phyloP scores from a whole-genome alignment of 2,329 filamentous ascomycete genomes.

The Colletotrichum acutatum region DNA sequence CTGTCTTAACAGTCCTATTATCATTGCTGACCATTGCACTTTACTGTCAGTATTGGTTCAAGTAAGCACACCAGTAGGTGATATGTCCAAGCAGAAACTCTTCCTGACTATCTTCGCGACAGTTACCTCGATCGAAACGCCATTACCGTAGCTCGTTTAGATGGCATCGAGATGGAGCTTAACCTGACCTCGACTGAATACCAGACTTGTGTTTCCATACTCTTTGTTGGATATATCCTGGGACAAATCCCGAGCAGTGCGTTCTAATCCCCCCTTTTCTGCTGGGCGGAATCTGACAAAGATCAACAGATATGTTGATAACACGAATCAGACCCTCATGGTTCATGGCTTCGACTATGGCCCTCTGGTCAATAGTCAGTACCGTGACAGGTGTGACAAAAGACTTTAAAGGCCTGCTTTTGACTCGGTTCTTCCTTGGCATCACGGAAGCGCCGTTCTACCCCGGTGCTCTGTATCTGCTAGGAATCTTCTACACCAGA shows the following conservation, averaged over 20 bases:
- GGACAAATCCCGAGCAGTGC: not conserved
- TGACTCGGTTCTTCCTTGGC: slow-evolving; percentile 48
- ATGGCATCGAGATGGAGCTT: not conserved
- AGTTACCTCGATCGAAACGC: not conserved
- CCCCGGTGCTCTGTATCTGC: slow-evolving; percentile 36
- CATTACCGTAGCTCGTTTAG: not conserved
- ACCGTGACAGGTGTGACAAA: not conserved
- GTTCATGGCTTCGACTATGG: not conserved
- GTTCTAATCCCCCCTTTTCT: not conserved
- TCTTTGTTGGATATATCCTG: not conserved
- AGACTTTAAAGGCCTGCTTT: slow-evolving; percentile 41
- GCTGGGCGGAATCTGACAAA: not conserved
- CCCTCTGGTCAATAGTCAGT: not conserved
- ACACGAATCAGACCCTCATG: not conserved
- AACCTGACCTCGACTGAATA: not conserved
- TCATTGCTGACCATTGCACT: not conserved
- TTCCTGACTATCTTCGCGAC: not conserved
- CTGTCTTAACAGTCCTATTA: not conserved
- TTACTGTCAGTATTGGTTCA: not conserved
- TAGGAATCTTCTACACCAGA: slow-evolving; percentile 51
- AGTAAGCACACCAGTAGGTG: not conserved
- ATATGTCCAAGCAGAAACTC: not conserved
- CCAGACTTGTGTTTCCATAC: not conserved
- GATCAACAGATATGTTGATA: not conserved
- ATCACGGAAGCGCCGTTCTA: slow-evolving; percentile 45